Conservation (phyloP, 2,329 filamentous ascomycete genomes). For the Pseudopyricularia javanii region DNA sequence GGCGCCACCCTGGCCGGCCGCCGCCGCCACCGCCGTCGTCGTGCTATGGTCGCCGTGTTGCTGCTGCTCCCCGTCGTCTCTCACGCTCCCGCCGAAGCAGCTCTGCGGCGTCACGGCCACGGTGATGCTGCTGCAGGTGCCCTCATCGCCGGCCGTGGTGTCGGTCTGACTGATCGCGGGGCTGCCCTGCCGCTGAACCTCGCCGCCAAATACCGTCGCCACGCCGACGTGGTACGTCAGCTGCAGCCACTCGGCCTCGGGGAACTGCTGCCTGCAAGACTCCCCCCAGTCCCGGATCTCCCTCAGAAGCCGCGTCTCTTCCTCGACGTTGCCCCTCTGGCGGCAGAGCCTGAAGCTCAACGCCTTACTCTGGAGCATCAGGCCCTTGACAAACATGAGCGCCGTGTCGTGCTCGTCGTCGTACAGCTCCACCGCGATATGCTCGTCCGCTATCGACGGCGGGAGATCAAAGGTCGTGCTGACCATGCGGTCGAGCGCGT, state of each 20-base stretch:
- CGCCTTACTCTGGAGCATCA: neutral
- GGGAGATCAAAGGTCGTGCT: constrained; percentile 14
- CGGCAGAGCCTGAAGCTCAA: neutral
- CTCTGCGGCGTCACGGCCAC: neutral
- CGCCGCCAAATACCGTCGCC: neutral
- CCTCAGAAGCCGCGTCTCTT: neutral
- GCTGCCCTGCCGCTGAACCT: neutral
- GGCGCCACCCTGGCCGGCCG: too few relatives aligned
- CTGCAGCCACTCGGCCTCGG: neutral
- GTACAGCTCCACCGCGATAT: constrained; percentile 11
- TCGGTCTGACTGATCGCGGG: neutral
- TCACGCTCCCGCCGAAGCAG: neutral
- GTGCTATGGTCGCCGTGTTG: too few relatives aligned
- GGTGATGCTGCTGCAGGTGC: neutral
- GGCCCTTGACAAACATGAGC: neutral
- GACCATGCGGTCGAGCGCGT: constrained; percentile 15
- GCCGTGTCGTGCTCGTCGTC: constrained; percentile 14
- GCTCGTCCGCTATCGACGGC: constrained; percentile 12
- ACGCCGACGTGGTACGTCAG: neutral
- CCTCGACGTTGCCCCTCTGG: neutral
- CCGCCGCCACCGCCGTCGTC: too few relatives aligned
- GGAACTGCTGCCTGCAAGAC: neutral
- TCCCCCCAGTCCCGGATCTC: neutral
- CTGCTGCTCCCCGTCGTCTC: neutral
- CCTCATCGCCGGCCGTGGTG: neutral